Conservation (phyloP, 2,329 filamentous ascomycete species). For the Teratosphaeria viscida region DNA sequence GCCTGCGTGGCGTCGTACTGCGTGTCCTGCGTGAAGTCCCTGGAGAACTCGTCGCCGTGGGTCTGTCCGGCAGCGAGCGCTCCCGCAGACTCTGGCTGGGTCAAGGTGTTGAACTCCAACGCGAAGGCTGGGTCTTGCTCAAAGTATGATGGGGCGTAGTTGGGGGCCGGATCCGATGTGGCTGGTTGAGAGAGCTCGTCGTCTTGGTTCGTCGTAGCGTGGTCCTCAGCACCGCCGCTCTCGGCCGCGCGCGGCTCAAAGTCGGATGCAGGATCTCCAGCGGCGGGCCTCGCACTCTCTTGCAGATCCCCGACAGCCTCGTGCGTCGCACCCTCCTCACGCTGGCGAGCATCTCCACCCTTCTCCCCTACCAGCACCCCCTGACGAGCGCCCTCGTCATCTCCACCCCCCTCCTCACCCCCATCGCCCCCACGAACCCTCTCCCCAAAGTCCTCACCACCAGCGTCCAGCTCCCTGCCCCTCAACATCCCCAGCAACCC, state of each 20-base stretch:
- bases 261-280: neutral
- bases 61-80: neutral
- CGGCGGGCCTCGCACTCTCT: too few relatives aligned
- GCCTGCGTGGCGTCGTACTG: neutral
- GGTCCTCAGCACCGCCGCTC: neutral
- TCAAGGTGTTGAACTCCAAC: neutral
- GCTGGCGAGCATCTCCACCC: too few relatives aligned
- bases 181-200: too few relatives aligned
- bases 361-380: too few relatives aligned
- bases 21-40: neutral
- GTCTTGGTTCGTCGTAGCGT: too few relatives aligned
- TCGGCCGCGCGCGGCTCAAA: neutral
- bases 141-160: neutral
- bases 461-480: neutral
- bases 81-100: neutral
- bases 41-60: neutral
- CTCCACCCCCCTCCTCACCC: neutral
- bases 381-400: too few relatives aligned
- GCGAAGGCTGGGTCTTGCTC: neutral
- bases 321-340: too few relatives aligned
- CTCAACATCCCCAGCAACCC: neutral
- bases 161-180: neutral
- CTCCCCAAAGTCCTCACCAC: neutral
- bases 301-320: neutral
- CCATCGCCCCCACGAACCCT: neutral